Percentiles rank a stretch among this genome's conserved stretches.
Conservation (phyloP, 2,329 filamentous ascomycete genomes). For the Amesomyces nigricolor region DNA sequence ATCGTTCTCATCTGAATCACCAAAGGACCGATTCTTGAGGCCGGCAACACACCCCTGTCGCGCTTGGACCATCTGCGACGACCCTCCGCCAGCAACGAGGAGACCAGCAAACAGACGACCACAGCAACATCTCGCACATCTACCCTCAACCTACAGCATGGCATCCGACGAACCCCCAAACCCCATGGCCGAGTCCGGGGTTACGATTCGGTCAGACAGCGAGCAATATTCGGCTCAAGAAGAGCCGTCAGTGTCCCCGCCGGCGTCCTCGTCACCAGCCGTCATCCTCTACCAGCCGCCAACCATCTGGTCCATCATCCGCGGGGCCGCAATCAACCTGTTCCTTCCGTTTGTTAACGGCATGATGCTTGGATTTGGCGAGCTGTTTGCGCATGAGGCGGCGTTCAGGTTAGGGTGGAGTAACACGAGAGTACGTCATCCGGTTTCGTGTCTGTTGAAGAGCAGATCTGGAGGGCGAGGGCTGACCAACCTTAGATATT, state of each 20-base stretch:
- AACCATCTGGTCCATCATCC: slow-evolving; percentile 76
- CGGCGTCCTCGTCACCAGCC: slow-evolving; percentile 58
- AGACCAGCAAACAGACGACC: slow-evolving; percentile 7
- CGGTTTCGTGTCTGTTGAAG: not conserved
- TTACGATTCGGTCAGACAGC: slow-evolving; percentile 77
- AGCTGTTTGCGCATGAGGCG: slow-evolving; percentile 92
- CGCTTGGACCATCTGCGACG: slow-evolving; percentile 2
- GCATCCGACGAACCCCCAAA: slow-evolving; percentile 46
- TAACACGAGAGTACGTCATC: slow-evolving; percentile 71
- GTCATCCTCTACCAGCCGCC: slow-evolving; percentile 85
- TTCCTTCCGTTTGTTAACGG: slow-evolving; percentile 93
- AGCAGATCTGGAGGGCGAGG: no score
- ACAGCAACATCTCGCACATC: not conserved
- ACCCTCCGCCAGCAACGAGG: not conserved
- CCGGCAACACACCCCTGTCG: not conserved
- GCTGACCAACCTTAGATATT: slow-evolving; percentile 43
- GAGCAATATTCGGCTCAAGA: slow-evolving; percentile 69
- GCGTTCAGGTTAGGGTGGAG: slow-evolving; percentile 92
- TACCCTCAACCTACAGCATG: slow-evolving; percentile 36
- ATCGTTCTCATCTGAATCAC: no score
- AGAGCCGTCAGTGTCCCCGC: slow-evolving; percentile 54
- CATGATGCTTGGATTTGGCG: slow-evolving; percentile 95
- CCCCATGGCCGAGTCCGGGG: slow-evolving; percentile 63
- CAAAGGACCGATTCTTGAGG: not conserved
- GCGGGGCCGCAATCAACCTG: slow-evolving; percentile 93